phyloP scores from a whole-genome alignment of 2,329 filamentous ascomycete genomes.

The Tolypocladium nubicola region DNA sequence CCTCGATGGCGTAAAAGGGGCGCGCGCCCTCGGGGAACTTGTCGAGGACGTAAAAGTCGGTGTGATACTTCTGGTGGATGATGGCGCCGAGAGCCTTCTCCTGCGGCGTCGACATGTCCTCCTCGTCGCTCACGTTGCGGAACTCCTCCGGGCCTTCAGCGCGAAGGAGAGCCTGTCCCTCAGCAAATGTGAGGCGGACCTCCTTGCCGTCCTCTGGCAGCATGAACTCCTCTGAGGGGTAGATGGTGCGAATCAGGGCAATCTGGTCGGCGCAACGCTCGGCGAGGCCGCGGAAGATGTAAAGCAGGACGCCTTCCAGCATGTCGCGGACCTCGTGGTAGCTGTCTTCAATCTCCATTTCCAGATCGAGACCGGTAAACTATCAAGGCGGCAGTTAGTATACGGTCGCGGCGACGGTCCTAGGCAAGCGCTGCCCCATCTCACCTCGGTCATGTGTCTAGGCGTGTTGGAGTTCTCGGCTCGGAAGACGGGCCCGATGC shows the following conservation, averaged over 20 bases:
- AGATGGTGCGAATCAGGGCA: slow-evolving; percentile 59
- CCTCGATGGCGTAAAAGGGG: slow-evolving; percentile 86
- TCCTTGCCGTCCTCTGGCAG: slow-evolving; percentile 66
- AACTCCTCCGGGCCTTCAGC: slow-evolving; percentile 60
- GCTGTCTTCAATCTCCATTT: slow-evolving; percentile 75
- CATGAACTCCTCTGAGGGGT: slow-evolving; percentile 68
- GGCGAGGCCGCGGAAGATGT: slow-evolving; percentile 66
- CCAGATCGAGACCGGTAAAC: slow-evolving; percentile 81
- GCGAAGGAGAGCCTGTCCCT: slow-evolving; percentile 67
- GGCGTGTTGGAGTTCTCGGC: slow-evolving; percentile 82
- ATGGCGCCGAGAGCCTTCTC: slow-evolving; percentile 84
- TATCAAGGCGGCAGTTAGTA: slow-evolving; percentile 14
- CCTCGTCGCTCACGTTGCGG: slow-evolving; percentile 59
- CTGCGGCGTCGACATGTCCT: slow-evolving; percentile 71
- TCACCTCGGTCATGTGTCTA: slow-evolving; percentile 68
- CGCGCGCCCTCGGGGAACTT: slow-evolving; percentile 86
- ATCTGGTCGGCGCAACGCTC: slow-evolving; percentile 60
- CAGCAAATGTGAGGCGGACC: slow-evolving; percentile 65
- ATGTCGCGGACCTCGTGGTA: slow-evolving; percentile 67
- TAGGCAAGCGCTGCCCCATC: background rate
- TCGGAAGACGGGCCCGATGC: slow-evolving; percentile 72
- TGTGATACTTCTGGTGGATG: slow-evolving; percentile 78
- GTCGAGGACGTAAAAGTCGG: slow-evolving; percentile 94
- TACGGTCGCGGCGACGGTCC: background rate
- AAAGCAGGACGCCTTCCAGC: slow-evolving; percentile 63